phyloP scores from a whole-genome alignment of 805 yeast genomes.

The Candida sphagnicola region DNA sequence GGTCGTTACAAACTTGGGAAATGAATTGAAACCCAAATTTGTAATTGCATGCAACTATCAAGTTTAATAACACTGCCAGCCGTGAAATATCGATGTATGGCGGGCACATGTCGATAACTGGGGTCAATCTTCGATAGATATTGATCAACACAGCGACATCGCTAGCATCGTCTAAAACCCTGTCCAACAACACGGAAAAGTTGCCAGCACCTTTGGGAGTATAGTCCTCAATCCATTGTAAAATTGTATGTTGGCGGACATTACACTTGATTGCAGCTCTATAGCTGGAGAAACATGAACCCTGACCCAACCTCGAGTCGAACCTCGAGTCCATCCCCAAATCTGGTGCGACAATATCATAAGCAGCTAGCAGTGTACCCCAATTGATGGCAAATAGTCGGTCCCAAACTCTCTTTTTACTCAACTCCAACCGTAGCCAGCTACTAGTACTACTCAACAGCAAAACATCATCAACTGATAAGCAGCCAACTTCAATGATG shows the following conservation, averaged over 20 bases:
- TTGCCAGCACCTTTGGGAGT: slow-evolving; percentile 1
- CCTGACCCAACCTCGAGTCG: no score
- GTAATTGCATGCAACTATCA: slow-evolving; percentile 1
- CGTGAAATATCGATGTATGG: slow-evolving; percentile 1
- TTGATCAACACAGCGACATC: background rate
- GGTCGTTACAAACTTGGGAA: background rate
- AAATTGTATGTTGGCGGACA: background rate
- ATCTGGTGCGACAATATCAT: background rate
- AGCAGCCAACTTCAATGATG: background rate
- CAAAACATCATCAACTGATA: slow-evolving; percentile 1
- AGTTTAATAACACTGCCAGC: background rate
- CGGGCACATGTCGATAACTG: background rate
- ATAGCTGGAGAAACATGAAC: no score
- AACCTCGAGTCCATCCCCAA: no score
- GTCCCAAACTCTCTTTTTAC: background rate
- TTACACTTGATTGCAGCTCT: no score
- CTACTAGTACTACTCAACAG: background rate
- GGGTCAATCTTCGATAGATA: background rate
- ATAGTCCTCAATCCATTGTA: background rate
- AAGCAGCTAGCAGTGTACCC: background rate
- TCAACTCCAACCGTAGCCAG: background rate
- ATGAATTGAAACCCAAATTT: slow-evolving; percentile 1
- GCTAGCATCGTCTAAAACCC: background rate
- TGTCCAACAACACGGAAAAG: slow-evolving; percentile 1
- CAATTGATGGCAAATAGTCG: background rate